These are phyloP conservation scores for Debaryomyces robertsiae DNA, from an alignment of 1,139 yeast genomes.

Conservation along the genomic window DNA sequence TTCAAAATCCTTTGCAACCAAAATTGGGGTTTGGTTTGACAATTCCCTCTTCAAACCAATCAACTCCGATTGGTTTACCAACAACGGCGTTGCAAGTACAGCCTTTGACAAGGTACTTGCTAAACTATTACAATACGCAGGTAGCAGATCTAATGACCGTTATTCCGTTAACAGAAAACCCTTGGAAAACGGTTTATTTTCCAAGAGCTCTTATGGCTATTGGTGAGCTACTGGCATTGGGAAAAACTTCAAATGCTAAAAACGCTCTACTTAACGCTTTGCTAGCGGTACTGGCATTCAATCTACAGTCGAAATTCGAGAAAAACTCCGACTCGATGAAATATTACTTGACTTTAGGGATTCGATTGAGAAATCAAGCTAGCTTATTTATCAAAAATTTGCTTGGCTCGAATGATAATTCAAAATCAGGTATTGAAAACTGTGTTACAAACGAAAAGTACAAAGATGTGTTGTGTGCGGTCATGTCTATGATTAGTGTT, in stretches of 20 bases:
- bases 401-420: constrained; percentile 37
- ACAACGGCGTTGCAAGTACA: constrained; percentile 63
- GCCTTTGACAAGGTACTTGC: constrained; percentile 67
- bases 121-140: constrained; percentile 73
- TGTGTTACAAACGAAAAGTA: constrained; percentile 71
- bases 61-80: constrained; percentile 50
- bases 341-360: constrained; percentile 71
- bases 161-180: constrained; percentile 76
- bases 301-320: constrained; percentile 70
- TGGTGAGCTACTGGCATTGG: constrained; percentile 77
- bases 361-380: constrained; percentile 75
- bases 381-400: constrained; percentile 61
- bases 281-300: constrained; percentile 80
- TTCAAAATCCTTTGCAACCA: constrained; percentile 49
- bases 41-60: constrained; percentile 21
- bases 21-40: constrained; percentile 42
- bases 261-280: constrained; percentile 79
- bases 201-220: constrained; percentile 81
- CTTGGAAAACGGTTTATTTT: constrained; percentile 84
- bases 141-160: constrained; percentile 91
- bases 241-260: constrained; percentile 74
- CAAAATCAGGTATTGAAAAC: constrained; percentile 41
- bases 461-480: constrained; percentile 82
- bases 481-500: constrained; percentile 83
- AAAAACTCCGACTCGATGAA: constrained; percentile 64